These are phyloP conservation scores for sorghum (Sorghum bicolor) DNA, from an alignment of 176 grass and related monocot species.

Conservation along the genomic window DNA sequence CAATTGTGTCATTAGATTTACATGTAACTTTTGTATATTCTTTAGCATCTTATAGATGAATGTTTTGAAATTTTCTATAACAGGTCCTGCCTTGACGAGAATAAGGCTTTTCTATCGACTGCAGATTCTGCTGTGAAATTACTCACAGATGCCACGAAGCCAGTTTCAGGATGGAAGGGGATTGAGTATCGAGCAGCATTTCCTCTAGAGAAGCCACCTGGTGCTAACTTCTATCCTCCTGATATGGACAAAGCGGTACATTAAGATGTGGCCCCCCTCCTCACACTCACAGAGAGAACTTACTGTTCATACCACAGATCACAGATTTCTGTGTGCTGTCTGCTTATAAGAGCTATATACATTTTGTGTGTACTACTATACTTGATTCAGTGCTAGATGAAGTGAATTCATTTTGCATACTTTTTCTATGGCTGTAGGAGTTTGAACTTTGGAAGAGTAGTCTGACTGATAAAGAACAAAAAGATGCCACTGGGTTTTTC, in stretches of 20 bases:
- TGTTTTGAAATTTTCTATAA: conserved; percentile 23
- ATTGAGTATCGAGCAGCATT: conserved; percentile 85
- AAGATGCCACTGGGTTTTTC: conserved; percentile 81
- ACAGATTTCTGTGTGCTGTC: background rate
- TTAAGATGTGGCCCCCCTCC: background rate
- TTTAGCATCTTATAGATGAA: conserved; percentile 10
- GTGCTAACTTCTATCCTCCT: conserved; percentile 94
- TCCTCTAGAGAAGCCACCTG: conserved; percentile 74
- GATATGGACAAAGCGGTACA: conserved; percentile 94
- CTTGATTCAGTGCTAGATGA: conserved; percentile 26
- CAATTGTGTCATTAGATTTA: background rate
- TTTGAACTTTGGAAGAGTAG: conserved; percentile 83
- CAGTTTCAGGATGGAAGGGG: conserved; percentile 85
- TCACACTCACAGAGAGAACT: background rate
- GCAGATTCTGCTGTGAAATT: conserved; percentile 86
- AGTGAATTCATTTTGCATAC: background rate
- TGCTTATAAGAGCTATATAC: background rate
- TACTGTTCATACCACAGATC: background rate
- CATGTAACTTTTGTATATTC: conserved; percentile 4
- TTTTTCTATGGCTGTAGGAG: conserved; percentile 51
- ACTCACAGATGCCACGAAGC: conserved; percentile 62
- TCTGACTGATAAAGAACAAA: conserved; percentile 58
- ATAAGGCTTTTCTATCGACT: conserved; percentile 78
- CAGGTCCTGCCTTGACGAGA: conserved; percentile 96
- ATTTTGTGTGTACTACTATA: background rate